Conservation (phyloP, 176 grass and related monocot species). For the Zoysia japonica region DNA sequence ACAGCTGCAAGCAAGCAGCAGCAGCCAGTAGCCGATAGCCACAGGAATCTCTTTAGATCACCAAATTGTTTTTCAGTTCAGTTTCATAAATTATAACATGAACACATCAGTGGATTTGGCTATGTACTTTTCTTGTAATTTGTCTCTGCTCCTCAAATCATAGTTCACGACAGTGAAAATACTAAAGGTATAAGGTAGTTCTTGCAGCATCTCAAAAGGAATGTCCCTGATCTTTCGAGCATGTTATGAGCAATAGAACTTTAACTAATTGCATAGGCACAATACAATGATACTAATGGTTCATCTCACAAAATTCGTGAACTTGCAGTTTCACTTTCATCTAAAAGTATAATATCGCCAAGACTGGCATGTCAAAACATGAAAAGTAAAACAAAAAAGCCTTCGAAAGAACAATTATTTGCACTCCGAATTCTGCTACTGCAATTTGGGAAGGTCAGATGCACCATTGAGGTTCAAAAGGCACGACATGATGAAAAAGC, state of each 20-base stretch:
- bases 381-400: background rate
- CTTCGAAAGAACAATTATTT: background rate
- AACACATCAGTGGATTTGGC: background rate
- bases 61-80: background rate
- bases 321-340: background rate
- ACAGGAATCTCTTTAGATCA: background rate
- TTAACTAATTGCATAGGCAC: background rate
- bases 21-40: too few species aligned
- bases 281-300: background rate
- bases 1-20: too few species aligned
- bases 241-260: background rate
- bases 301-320: background rate
- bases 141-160: background rate
- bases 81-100: background rate
- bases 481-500: background rate
- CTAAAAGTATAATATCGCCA: background rate
- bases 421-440: background rate
- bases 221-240: too few species aligned
- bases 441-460: background rate
- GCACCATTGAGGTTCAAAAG: background rate
- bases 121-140: background rate
- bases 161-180: background rate
- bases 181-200: background rate
- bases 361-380: background rate
- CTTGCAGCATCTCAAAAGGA: background rate